Conservation (phyloP, 441 rosid species). For the Croton laevigatus region DNA sequence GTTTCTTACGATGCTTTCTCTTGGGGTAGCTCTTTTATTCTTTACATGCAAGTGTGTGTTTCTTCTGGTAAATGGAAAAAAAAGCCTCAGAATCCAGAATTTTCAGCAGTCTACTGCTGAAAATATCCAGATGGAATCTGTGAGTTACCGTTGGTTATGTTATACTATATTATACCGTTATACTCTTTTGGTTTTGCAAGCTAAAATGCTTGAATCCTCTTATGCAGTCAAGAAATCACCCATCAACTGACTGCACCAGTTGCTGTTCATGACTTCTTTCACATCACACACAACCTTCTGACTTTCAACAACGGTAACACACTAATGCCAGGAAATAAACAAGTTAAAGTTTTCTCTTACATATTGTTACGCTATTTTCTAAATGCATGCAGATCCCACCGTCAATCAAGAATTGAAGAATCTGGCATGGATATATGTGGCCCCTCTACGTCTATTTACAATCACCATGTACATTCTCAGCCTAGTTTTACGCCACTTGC, state of each 20-base stretch:
- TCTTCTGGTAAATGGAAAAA: conserved; percentile 59
- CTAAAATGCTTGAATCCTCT: neutral
- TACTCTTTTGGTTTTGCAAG: neutral
- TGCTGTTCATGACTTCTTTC: conserved; percentile 31
- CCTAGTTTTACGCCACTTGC: conserved; percentile 1
- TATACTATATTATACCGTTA: neutral
- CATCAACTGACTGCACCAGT: conserved; percentile 22
- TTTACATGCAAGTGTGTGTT: conserved; percentile 77
- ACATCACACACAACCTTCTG: conserved; percentile 11
- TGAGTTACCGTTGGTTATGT: conserved; percentile 19
- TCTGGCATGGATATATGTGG: neutral
- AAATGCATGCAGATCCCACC: conserved; percentile 15
- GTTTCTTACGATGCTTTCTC: conserved; percentile 43
- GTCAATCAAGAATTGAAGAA: neutral
- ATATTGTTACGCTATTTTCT: neutral
- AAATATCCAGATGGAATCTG: conserved; percentile 26
- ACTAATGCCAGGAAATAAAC: neutral
- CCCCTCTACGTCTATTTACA: neutral
- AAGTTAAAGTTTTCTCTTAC: neutral
- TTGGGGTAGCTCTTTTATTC: conserved; percentile 59
- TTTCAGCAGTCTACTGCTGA: conserved; percentile 14
- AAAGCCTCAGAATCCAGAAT: conserved; percentile 13
- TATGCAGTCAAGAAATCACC: conserved; percentile 24
- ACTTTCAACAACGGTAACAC: conserved; percentile 25
- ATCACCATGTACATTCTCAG: neutral